phyloP scores from a whole-genome alignment of 441 rosid genomes.

The Mallotus japonicus region DNA sequence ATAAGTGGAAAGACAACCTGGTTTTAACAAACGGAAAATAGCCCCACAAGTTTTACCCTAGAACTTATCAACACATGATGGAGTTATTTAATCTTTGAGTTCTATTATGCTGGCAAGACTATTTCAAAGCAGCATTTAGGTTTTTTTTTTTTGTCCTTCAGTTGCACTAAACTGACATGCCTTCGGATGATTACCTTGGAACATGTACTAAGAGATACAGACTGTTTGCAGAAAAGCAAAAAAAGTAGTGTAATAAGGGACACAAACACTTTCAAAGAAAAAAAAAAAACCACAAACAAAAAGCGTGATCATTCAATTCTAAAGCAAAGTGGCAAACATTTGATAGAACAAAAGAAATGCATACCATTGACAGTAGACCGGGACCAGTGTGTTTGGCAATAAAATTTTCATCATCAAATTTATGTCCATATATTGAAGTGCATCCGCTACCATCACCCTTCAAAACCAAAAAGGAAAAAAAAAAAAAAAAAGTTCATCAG shows the following conservation, averaged over 20 bases:
- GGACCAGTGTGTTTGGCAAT: constrained; percentile 94
- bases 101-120: too few relatives aligned
- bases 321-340: background rate
- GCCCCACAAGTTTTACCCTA: background rate
- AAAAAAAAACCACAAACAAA: too few relatives aligned
- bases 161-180: too few relatives aligned
- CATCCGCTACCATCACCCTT: constrained; percentile 99
- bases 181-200: too few relatives aligned
- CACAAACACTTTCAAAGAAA: background rate
- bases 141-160: too few relatives aligned
- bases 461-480: constrained; percentile 20
- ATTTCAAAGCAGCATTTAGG: too few relatives aligned
- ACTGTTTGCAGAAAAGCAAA: background rate
- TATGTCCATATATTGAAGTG: constrained; percentile 73
- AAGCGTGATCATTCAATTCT: too few relatives aligned
- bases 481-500: background rate
- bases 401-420: constrained; percentile 89
- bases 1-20: too few relatives aligned
- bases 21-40: background rate
- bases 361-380: constrained; percentile 91
- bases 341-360: constrained; percentile 22
- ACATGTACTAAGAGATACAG: background rate
- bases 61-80: too few relatives aligned
- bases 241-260: too few relatives aligned
- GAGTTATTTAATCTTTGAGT: too few relatives aligned